These are phyloP conservation scores for Penicillium sp. DNA, from an alignment of 2,329 filamentous ascomycete genomes.

Conservation along the genomic window DNA sequence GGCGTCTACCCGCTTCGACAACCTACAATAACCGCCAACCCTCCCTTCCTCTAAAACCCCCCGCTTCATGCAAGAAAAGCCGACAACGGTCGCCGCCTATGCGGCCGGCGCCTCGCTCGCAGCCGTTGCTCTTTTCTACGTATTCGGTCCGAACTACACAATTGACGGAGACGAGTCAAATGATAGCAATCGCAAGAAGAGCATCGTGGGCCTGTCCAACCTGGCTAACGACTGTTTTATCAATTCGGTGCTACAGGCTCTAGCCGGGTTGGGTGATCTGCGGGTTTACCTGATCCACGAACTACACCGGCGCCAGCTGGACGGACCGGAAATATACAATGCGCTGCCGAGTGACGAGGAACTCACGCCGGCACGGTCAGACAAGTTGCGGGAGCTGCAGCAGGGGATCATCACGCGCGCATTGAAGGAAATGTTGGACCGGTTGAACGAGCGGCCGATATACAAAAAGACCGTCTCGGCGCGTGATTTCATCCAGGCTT, in stretches of 20 bases:
- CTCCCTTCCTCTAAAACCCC: conserved; percentile 1
- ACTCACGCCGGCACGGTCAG: conserved; percentile 39
- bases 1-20: conserved; percentile 14
- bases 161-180: conserved; percentile 72
- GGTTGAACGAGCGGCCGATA: conserved; percentile 87
- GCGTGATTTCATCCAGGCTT: conserved; percentile 71
- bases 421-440: conserved; percentile 87
- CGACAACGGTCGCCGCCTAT: conserved; percentile 80
- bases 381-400: conserved; percentile 61
- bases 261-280: conserved; percentile 85
- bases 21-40: conserved; percentile 10
- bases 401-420: conserved; percentile 78
- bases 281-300: conserved; percentile 90
- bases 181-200: conserved; percentile 67
- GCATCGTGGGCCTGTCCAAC: conserved; percentile 83
- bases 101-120: conserved; percentile 93
- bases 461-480: conserved; percentile 92
- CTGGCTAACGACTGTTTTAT: conserved; percentile 96
- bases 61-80: conserved; percentile 72
- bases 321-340: conserved; percentile 71
- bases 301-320: conserved; percentile 75
- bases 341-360: conserved; percentile 51
- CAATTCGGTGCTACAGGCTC: conserved; percentile 89
- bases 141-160: conserved; percentile 95
- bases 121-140: conserved; percentile 90